Evolutionary conservation across 805 yeast genomes (phyloP), one percentile per base, ranked within the genome.

Genomic region (Saturnispora mendoncae): DNA sequence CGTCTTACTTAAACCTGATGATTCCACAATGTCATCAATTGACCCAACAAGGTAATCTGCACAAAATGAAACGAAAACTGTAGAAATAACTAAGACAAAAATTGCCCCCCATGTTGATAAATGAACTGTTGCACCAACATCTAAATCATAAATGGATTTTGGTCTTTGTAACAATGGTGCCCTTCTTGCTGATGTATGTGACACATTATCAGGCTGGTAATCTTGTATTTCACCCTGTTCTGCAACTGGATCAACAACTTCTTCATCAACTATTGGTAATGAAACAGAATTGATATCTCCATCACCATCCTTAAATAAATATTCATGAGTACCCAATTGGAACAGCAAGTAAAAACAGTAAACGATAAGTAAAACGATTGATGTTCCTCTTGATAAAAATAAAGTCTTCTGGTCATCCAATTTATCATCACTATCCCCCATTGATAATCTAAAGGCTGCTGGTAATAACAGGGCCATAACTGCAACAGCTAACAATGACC

Each of bases 31-130:
- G 43, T 75, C 82, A 63, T 92, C 97, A 54, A 92, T 92, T 18
- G 95, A 81, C 21, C 94, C 92, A 39, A 92, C 98, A 45, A 92
- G 72, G 62, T 75, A 84, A 62, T 92, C 98, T 3, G 98, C 98
- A 62, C 92, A 84, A 46, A 85, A 59, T 3, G 97, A 84, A 12
- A 92, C 95, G 27, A 84, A 54, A 9, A 88, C 43, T 0, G 98
- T 92, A 31, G 88, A 70, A 2, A 70, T 45, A 0, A 80, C 62
- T 41, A 92, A 71, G 24, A 72, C 69, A 14, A 63, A 45, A 18
- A 86, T 51, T 2, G 94, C 65, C 15, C 78, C 71, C 24, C 54
- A 46, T 5, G 83, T 64, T 6, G 76, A 61, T 50, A 87, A 65
- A 39, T 70, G 72, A 33, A 67, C 52, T 1, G 48, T 42, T 23